Conservation (phyloP, 371 early-diverging fungal species). For the Haplosporangium sp. region DNA sequence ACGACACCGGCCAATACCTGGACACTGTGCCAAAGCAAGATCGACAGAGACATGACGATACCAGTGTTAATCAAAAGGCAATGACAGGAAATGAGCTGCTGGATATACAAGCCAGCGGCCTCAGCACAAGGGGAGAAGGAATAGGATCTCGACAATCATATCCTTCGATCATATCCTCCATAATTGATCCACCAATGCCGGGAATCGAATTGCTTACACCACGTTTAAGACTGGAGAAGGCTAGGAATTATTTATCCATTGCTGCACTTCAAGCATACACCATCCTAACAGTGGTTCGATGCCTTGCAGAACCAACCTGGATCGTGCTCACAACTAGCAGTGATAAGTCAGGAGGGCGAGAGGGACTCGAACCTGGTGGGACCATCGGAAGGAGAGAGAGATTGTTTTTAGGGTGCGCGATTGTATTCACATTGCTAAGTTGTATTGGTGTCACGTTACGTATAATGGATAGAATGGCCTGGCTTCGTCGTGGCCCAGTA, state of each 20-base stretch:
- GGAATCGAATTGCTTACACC: slow-evolving; percentile 6
- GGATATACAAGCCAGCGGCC: background rate
- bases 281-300: slow-evolving; percentile 39
- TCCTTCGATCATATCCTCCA: slow-evolving; percentile 3
- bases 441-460: slow-evolving; percentile 46
- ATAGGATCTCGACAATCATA: background rate
- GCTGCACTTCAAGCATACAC: slow-evolving; percentile 47
- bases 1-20: background rate
- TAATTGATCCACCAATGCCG: slow-evolving; percentile 1
- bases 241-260: slow-evolving; percentile 27
- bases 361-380: slow-evolving; percentile 1
- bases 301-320: slow-evolving; percentile 45
- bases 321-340: slow-evolving; percentile 22
- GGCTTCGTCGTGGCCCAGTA: slow-evolving; percentile 27
- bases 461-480: slow-evolving; percentile 42
- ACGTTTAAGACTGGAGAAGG: slow-evolving; percentile 24
- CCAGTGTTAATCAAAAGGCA: background rate
- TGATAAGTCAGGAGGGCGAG: slow-evolving; percentile 16
- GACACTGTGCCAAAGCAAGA: background rate
- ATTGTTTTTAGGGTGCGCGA: slow-evolving; percentile 44
- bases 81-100: background rate
- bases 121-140: background rate
- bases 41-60: background rate
- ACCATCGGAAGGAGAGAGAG: slow-evolving; percentile 20
- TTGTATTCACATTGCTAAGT: slow-evolving; percentile 41